Evolutionary conservation across 1,284 basidiomycete genomes (phyloP).

Genomic region (Jaminaea rosea): DNA sequence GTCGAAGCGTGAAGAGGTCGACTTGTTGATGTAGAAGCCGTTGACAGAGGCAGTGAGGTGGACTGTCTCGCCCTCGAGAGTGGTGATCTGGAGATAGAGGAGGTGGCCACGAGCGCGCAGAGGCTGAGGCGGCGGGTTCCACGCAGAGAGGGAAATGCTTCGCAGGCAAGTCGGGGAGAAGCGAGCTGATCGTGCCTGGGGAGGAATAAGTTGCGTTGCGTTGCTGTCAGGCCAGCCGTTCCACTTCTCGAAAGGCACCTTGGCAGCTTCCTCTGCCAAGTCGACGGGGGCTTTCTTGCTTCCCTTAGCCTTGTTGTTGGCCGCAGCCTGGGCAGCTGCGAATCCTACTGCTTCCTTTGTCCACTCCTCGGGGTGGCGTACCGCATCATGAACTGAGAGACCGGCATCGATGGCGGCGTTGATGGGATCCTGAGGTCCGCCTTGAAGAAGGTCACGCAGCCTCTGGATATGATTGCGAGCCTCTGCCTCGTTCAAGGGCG

Average conservation of each 20-base stretch:
- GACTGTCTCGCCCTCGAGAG: slow-evolving; percentile 54
- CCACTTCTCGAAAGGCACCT: slow-evolving; percentile 47
- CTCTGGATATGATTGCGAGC: slow-evolving; percentile 52
- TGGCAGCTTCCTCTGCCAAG: slow-evolving; percentile 3
- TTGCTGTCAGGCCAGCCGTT: slow-evolving; percentile 44
- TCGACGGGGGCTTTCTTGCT: slow-evolving; percentile 10
- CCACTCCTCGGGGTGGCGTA: slow-evolving; percentile 48
- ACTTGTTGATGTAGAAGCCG: slow-evolving; percentile 55
- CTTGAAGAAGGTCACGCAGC: slow-evolving; percentile 51
- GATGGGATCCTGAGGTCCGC: slow-evolving; percentile 48
- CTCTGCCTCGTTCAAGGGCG: slow-evolving; percentile 52
- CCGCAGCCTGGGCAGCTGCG: slow-evolving; percentile 3
- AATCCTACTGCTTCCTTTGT: slow-evolving; percentile 12
- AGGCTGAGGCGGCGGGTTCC: slow-evolving; percentile 56
- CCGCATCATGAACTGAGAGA: slow-evolving; percentile 51
- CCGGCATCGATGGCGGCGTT: slow-evolving; percentile 50
- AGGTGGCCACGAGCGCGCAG: slow-evolving; percentile 52
- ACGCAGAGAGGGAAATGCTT: slow-evolving; percentile 53
- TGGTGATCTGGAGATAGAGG: slow-evolving; percentile 53
- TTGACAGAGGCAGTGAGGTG: slow-evolving; percentile 53
- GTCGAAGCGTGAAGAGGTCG: slow-evolving; percentile 43
- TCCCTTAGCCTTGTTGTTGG: slow-evolving; percentile 16
- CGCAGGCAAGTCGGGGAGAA: slow-evolving; percentile 48
- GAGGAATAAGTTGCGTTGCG: slow-evolving; percentile 46
- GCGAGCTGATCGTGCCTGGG: slow-evolving; percentile 28